A percentile compares a stretch with the other conserved stretches of the same genome.
phyloP scores from a whole-genome alignment of 805 yeast genomes.

The Candida bentonensis region DNA sequence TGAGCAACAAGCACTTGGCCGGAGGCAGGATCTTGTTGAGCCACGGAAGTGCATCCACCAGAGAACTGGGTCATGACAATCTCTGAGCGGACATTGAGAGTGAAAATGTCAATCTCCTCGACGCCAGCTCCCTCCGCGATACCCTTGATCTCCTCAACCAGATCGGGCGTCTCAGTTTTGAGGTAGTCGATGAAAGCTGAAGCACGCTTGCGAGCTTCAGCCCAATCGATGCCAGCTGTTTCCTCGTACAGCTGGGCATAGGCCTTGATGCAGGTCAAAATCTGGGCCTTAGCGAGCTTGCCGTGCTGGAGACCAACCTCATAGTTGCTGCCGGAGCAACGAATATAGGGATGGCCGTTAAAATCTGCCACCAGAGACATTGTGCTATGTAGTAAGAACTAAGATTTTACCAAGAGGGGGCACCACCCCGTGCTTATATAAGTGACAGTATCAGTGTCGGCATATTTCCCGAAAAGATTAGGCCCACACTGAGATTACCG shows the following conservation, averaged over 20 bases:
- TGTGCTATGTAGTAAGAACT: no score
- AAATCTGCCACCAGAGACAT: not conserved
- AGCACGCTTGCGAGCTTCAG: not conserved
- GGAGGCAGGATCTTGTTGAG: constrained; percentile 11
- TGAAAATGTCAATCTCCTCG: constrained; percentile 16
- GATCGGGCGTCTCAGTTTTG: constrained; percentile 13
- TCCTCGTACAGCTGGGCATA: not conserved
- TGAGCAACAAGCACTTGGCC: constrained; percentile 18
- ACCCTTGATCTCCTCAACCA: constrained; percentile 19
- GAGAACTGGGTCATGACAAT: constrained; percentile 14
- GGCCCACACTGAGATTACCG: no score
- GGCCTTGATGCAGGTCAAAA: not conserved
- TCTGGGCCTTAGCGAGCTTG: not conserved
- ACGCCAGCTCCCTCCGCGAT: constrained; percentile 17
- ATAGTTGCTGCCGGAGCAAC: not conserved
- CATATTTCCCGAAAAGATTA: no score
- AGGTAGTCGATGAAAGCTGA: constrained; percentile 13
- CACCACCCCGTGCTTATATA: no score
- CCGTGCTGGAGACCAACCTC: constrained; percentile 1
- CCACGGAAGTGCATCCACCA: constrained; percentile 20
- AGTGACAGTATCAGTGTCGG: no score
- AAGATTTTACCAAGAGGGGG: no score
- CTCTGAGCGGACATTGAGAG: constrained; percentile 20
- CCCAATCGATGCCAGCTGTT: not conserved
- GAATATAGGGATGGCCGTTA: not conserved